Base-by-base conservation (phyloP, 208 protist genomes). In the Trypanosoma mega region DNA sequence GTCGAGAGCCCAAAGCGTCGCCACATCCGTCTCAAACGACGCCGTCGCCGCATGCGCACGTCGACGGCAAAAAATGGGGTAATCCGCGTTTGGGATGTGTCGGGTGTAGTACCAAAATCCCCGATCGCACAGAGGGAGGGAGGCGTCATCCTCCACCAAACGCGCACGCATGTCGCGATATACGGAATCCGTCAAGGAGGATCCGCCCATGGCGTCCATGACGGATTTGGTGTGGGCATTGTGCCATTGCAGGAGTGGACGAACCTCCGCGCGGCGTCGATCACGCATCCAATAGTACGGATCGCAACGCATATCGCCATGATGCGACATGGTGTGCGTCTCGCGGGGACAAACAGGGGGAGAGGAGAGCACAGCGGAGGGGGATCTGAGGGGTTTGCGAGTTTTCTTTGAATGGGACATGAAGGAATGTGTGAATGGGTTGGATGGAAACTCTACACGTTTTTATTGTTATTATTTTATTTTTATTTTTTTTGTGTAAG, bases 61-160 rank as follows among this genome's bases (percentile, higher is more conserved):
- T 12, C 79, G 74, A 4, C 85, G 76, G 46, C 81, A 92, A 55
- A 73, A 78, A 0, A 84, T 33, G 16, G 69, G 47, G 56, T 92
- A 71, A 53, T 89, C 79, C 2, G 73, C 79, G 46, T 78, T 72
- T n/a, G 68, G 48, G 14, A 87, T 52, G 11, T 59, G 46, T n/a
- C 82, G 76, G 7, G 70, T 71, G 58, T 84, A 92, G 66, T 92
- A 92, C 81, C 81, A 92, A 53, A 68, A 92, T 27, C 60, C 12
- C 31, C 82, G 68, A 51, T 92, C 76, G 7, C 55, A 33, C 3
- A 56, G 62, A 4, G 85, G 85, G 11, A 92, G 60, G 1, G 81
- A 89, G 7, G 61, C 70, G 53, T 87, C 79, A 1, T 76, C 62
- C 30, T 77, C 73, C 41, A 74, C 74, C 63, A 66, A 73, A 0